Base-by-base conservation (phyloP, 192 early-diverging fungal genomes). In the Mortierella antarctica region DNA sequence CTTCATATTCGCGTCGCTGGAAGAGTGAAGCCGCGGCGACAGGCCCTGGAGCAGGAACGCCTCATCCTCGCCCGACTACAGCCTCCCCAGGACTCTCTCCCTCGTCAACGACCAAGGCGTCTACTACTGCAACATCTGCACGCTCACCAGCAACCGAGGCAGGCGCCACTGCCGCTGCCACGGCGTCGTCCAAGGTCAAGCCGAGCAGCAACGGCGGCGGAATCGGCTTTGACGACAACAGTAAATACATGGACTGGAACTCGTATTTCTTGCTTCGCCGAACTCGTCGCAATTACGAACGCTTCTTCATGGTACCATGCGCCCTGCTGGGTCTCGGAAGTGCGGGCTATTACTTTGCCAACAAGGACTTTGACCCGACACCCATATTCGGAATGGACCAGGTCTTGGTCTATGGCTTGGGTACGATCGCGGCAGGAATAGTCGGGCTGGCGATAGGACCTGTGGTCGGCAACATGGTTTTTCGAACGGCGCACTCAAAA, bases 351-450 rank as follows among this genome's bases (percentile, higher is more conserved):
- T 85, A 91, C 14, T 91, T 92, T 68, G 83, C 89, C 1, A 82
- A 83, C 17, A 62, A 88, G 67, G 86, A 89, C 49, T 83, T 93
- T 21, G 87, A 92, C 67, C 91, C 91, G 3, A 87, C 90, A 41
- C 89, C 86, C 15, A 87, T 92, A 62, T 84, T 92, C 73, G 92
- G 92, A 8, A 65, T 91, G 61, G 91, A 93, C 55, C 91, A 91
- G 46, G 41, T 93, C 41, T 23, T 89, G 13, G 82, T 91, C 23
- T 90, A 90, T 73, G 84, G 82, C 52, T 57, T 83, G 2, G 83
- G 86, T 9, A 87, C 89, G 6, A 48, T 90, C 21, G 82, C 85
- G 18, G 89, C 88, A 56, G 90, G 90, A 47, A 74, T 91, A 55
- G 57, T 84, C 17, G 92, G 93, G 7, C 86, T 92, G 68, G 83